A percentile compares a stretch with the other conserved stretches of the same genome.
phyloP scores from a whole-genome alignment of 192 early-diverging fungal genomes.

The Backusella circina region DNA sequence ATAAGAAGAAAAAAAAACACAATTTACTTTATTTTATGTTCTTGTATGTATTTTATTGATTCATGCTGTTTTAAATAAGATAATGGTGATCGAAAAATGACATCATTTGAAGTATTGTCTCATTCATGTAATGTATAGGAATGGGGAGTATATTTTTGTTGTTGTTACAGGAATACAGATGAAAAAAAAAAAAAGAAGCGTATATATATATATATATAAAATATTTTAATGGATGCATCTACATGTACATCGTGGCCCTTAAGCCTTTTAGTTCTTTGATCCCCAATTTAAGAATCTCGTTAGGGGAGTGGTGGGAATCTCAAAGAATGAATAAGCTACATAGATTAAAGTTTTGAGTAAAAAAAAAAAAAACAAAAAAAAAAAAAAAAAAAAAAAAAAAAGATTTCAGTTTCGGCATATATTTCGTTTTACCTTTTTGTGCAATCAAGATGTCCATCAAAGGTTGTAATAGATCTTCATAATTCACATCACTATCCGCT shows the following conservation, averaged over 20 bases:
- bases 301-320: slow-evolving; percentile 14
- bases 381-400: background rate
- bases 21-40: background rate
- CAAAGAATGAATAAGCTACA: slow-evolving; percentile 25
- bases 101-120: background rate
- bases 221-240: background rate
- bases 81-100: background rate
- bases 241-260: background rate
- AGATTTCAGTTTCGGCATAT: background rate
- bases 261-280: background rate
- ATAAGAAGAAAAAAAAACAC: background rate
- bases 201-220: background rate
- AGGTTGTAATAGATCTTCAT: slow-evolving; percentile 18
- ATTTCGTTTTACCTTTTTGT: slow-evolving; percentile 14
- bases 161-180: too few species aligned
- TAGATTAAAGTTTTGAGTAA: background rate
- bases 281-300: slow-evolving; percentile 16
- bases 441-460: slow-evolving; percentile 20
- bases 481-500: slow-evolving; percentile 5
- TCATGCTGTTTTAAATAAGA: slow-evolving; percentile 2
- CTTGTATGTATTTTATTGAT: background rate
- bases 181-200: background rate
- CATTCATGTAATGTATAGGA: background rate
- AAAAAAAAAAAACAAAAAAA: background rate
- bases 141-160: background rate